Base-by-base conservation (phyloP, 176 grass and related monocot genomes). In the Otatea glauca region DNA sequence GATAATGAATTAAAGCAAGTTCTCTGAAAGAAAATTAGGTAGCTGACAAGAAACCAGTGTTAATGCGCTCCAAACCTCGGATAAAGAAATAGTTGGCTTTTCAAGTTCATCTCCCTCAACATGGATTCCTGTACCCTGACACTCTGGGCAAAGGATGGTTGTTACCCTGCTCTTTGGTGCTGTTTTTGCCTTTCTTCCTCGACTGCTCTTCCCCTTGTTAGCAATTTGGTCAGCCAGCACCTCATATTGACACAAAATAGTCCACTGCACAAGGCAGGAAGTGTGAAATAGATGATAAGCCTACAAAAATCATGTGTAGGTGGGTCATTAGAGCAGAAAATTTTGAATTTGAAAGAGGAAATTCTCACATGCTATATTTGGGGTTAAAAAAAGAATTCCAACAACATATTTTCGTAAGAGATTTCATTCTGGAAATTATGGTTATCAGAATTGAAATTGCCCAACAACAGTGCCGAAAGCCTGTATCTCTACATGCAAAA, bases 181-280 rank as follows among this genome's bases (percentile, higher is more conserved):
- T 65, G 77, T 68, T 89, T 91, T 99, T 7, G 89, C 90, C 81
- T 96, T 96, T 67, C 93, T 89, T 88, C 97, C 97, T 80, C 92
- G 89, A 44, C 90, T 91, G 62, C 91, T 85, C 69, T 96, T 94
- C 32, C 86, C 75, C 81, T 81, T 91, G 72, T 72, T 91, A 41
- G 81, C 85, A 70, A 88, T 72, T 55, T 90, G 83, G 83, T 94
- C 76, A 79, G 62, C 78, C 20, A 95, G 43, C 38, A 92, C 80
- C 89, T 99, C 91, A 63, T 94, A 88, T 81, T 99, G 93, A 61
- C 91, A 99, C 12, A 96, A 83, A 74, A 99, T 84, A 70, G 91
- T 94, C 97, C 97, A 99, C 60, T 99, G 97, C 47, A 96, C 81
- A 54, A 99, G 93, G 71, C 97, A 99, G 59, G 97, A 99, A 17